Evolutionary conservation across 2,329 filamentous ascomycete genomes (phyloP), one percentile per base, ranked within the genome.

Genomic region (Aaosphaeria pasadenensis): DNA sequence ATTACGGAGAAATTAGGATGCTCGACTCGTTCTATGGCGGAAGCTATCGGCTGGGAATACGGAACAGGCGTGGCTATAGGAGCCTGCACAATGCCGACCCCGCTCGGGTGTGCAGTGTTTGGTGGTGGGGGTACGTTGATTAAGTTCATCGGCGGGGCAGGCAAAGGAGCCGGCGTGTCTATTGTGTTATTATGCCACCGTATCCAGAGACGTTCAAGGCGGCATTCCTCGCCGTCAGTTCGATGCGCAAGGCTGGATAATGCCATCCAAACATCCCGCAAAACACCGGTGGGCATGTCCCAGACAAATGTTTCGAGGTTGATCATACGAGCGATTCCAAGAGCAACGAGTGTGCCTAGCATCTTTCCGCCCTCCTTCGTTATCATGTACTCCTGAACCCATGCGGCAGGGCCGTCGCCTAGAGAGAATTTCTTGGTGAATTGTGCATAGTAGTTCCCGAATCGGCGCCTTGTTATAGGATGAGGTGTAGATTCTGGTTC

Each of bases 231-330:
- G 28, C 81, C 77, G 36, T 82, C 76, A 36, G 77, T 72, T 24
- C 81, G 76, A 57, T 87, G 80, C 36, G 82, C 84, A 9, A 91
- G 74, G 5, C 86, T 89, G 1, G 85, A 83, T 42, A 95, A 76
- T 24, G 88, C 85, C 63, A 90, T 81, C 81, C 90, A 94, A 30
- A 92, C 86, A 64, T 92, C 88, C 45, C 88, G 81, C 45, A 91
- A 72, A 13, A 94, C 86, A 1, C 89, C 89, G 0, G 89, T 94
- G 1, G 89, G 89, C 89, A 94, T 92, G 62, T 95, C 89, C 89
- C 89, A 94, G 3, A 89, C 78, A 61, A 94, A 94, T 0, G 84
- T 85, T 69, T 94, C 89, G 36, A 95, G 77, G 60, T 89, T 89
- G 44, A 83, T 75, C 89, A 94, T 94, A 53, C 87, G 85, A 39